Base-by-base conservation (phyloP, 2,329 filamentous ascomycete genomes). In the Ustulina deusta region DNA sequence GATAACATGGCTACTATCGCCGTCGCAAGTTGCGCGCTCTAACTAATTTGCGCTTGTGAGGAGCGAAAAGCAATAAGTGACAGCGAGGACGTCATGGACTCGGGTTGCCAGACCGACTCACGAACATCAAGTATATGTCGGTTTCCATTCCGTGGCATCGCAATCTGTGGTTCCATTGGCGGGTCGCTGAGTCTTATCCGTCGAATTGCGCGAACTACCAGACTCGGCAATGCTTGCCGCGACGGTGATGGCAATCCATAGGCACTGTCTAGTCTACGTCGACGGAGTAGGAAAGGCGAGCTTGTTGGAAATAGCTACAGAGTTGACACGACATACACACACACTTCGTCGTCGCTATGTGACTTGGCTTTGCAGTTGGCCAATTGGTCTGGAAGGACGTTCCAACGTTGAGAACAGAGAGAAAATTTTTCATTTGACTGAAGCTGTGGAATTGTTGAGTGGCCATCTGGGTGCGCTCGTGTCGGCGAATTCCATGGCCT, bases 321-420 rank as follows among this genome's bases (percentile, higher is more conserved):
- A 42, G 27, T 65, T 64, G 64, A 64, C 64, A 69, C 67, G 64
- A 67, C 60, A 67, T 58, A 36, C 63, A 66, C 59, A 57, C 67
- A 55, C 64, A 59, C 64, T 38, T 64, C 49, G 44, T 38, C 60
- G 60, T 61, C 34, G 56, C 63, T 64, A 49, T 22, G 60, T 64
- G 64, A 67, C 61, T 64, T 67, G 60, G 60, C 64, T 59, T 27
- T 68, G 65, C 57, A 68, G 64, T 68, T 64, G 64, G 65, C 64
- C 68, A 67, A 69, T 64, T 67, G 68, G 56, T 69, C 51, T 63
- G 36, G 22, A 54, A n/a, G 59, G 40, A 62, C 40, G 56, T 63
- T 55, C 63, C 59, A 55, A 20, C 42, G 27, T 48, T 36, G n/a
- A 61, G 48, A 29, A 46, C n/a, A 36, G 34, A 38, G n/a, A 63